phyloP scores from a whole-genome alignment of 345 rosid species.

The Eucalyptus sp. region DNA sequence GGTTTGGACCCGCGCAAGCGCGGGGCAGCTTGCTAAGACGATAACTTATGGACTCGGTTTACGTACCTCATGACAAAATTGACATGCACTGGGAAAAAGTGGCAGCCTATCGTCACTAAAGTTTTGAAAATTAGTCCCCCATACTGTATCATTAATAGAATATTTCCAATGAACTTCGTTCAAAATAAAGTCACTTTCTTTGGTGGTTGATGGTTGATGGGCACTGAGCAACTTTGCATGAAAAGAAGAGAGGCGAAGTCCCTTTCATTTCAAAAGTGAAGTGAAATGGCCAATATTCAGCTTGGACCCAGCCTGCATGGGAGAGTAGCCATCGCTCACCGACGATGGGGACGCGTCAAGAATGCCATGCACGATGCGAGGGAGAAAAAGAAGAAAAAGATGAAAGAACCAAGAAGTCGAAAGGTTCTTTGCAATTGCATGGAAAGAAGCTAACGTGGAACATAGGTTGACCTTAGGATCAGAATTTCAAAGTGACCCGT shows the following conservation, averaged over 20 bases:
- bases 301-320: not conserved
- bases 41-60: not conserved
- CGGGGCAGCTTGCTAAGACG: not conserved
- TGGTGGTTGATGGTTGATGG: not conserved
- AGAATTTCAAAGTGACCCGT: not conserved
- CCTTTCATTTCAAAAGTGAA: not conserved
- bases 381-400: not conserved
- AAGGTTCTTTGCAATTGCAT: not conserved
- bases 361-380: not conserved
- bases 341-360: not conserved
- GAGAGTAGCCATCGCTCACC: not conserved
- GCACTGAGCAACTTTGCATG: not conserved
- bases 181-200: not conserved
- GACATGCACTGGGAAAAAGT: not conserved
- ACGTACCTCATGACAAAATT: not conserved
- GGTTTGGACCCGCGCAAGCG: not conserved
- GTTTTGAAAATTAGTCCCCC: not conserved
- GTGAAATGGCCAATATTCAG: not conserved
- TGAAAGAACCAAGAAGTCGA: not conserved
- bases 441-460: not conserved
- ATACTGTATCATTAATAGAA: not conserved
- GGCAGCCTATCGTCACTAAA: not conserved
- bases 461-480: not conserved
- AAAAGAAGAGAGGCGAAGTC: not conserved
- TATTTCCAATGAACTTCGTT: not conserved